These are phyloP conservation scores for Fusarium continuum DNA, from an alignment of 2,329 filamentous ascomycete species.

Conservation along the genomic window DNA sequence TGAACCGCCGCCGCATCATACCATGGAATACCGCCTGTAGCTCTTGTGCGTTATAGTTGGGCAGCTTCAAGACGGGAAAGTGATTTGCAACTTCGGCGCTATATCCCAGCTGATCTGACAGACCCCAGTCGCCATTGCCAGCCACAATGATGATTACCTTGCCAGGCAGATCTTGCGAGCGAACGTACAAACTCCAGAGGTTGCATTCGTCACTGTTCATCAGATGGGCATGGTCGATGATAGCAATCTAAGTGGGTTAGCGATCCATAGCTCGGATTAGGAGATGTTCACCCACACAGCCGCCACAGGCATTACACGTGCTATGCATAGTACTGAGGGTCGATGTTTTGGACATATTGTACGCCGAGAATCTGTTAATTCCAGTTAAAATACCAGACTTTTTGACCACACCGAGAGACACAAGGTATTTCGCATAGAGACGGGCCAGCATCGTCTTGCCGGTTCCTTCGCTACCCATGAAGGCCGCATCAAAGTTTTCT, in stretches of 20 bases:
- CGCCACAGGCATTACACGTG: constrained; percentile 55
- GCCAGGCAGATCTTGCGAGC: constrained; percentile 40
- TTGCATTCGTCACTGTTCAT: constrained; percentile 44
- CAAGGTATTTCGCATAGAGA: constrained; percentile 44
- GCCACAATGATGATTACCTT: constrained; percentile 45
- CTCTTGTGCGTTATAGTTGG: constrained; percentile 72
- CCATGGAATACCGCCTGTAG: constrained; percentile 66
- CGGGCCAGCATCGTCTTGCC: constrained; percentile 45
- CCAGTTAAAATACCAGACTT: constrained; percentile 56
- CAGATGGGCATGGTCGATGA: constrained; percentile 45
- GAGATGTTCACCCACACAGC: constrained; percentile 58
- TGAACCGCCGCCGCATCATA: constrained; percentile 64
- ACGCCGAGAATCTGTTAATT: constrained; percentile 42
- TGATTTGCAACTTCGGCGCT: constrained; percentile 46
- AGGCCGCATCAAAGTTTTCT: constrained; percentile 45
- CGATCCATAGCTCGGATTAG: not conserved
- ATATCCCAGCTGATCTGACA: constrained; percentile 72
- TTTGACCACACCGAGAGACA: constrained; percentile 42
- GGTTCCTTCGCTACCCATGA: constrained; percentile 46
- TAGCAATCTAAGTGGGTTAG: constrained; percentile 39
- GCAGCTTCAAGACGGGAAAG: constrained; percentile 61
- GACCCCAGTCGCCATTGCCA: constrained; percentile 53
- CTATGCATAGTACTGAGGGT: constrained; percentile 56
- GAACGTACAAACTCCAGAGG: constrained; percentile 43
- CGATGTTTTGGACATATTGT: constrained; percentile 44